Evolutionary conservation across 495 filamentous ascomycete species (phyloP), one percentile per base, ranked within the genome.

Genomic region (Opeltia flavorubescens): DNA sequence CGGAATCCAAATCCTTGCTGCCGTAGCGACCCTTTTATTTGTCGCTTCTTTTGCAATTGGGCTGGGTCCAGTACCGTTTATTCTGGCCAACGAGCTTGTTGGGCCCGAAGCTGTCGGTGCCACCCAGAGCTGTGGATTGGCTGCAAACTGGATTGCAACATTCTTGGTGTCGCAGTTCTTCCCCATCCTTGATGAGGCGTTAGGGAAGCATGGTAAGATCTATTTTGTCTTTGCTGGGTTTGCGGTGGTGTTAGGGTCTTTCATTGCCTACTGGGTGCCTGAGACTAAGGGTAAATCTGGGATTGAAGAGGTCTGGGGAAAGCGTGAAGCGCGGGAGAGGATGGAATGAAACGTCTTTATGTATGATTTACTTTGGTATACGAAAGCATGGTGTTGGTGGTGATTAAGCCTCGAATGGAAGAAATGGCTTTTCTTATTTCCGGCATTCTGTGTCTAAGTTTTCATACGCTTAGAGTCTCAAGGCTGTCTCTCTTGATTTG

Each of bases 141-240:
- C 80, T 0, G 83, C 85, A 2, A 98, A 86, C 63, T 96, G 91
- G 76, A 70, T 84, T 23, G 83, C 88, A 1, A 96, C 93, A 0
- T 96, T 94, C 60, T 54, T 88, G 6, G 87, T 98, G 1, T 86
- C 88, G 1, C 86, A 91, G 56, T 89, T 93, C 62, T 95, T 95
- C 71, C 89, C 89, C 0, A 71, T 93, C 34, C 65, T 91, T 48
- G 91, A 94, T 54, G 68, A 77, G 49, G 71, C 69, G 0, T 62
- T 95, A 43, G 81, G 80, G 1, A 82, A 80, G 0, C 74, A 78
- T 4, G 89, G 89, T 0, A 82, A 78, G 70, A 82, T 88, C 0
- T 95, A 89, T 59, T 94, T 86, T 66, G 66, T 93, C 11, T 95
- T 95, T 60, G 80, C 86, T 0, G 81, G 56, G 1, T 67, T 91